Evolutionary conservation across 768 basidiomycete species (phyloP), one percentile per base, ranked within the genome.

Genomic region (Clitopilus passeckerianus): DNA sequence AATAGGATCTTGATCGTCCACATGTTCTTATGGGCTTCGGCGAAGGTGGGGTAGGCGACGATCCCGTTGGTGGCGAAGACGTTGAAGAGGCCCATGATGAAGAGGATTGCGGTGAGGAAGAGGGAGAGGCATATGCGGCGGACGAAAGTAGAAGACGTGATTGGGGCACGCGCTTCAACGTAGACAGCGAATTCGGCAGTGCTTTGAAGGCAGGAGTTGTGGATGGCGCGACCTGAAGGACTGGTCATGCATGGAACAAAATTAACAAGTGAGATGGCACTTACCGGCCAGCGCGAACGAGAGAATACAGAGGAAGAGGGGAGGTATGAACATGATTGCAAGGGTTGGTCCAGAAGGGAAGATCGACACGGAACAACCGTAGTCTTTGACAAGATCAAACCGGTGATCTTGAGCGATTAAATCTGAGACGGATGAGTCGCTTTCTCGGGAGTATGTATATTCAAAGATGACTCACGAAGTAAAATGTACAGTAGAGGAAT

Each of bases 361-460:
- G 23, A 78, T 74, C 2, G 79, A 75, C 9, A 79, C 78, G 15
- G 69, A 68, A 64, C 86, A 88, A 0, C 87, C 87, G 50, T 81
- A 71, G 58, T 84, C 79, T 68, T 82, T 74, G 20, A 78, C 70
- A 59, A 90, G 78, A 66, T 85, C 79, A 73, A 84, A 90, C 57
- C 87, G 80, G 68, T 83, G 81, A 58, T 83, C 82, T 66, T 87
- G 85, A 24, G 79, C 77, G 54, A 87, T 65, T 57, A 76, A 72
- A 65, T 86, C 87, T 89, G 59, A 6, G 22, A 23, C 56, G 20
- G 56, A 54, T 53, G 7, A 57, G 18, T 50, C 15, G 12, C 37
- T 34, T 15, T 53, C 55, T 8, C 24, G 18, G 34, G 34, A 43
- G 34, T 27, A 14, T 3, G 27, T 30, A 30, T 30, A 30, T 30